Percentiles rank a stretch among this genome's conserved stretches.
phyloP scores from a whole-genome alignment of 1,284 basidiomycete genomes.

The Cryptococcus hybrid region DNA sequence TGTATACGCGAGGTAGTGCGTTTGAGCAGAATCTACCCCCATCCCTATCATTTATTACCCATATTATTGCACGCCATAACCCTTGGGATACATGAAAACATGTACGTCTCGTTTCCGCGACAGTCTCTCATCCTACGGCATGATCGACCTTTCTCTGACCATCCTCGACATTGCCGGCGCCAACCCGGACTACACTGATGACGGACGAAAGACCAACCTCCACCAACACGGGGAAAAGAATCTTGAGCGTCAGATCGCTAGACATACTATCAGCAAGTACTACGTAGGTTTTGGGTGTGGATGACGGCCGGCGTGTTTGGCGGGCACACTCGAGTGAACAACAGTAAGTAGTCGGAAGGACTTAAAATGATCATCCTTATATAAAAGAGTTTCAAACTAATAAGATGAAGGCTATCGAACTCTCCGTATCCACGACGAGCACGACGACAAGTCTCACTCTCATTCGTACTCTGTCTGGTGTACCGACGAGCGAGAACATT shows the following conservation, averaged over 20 bases:
- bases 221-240: slow-evolving; percentile 10
- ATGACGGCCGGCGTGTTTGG: slow-evolving; percentile 31
- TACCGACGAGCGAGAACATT: slow-evolving; percentile 44
- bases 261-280: slow-evolving; percentile 34
- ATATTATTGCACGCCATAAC: slow-evolving; percentile 31
- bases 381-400: too few species aligned
- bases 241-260: slow-evolving; percentile 7
- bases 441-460: slow-evolving; percentile 4
- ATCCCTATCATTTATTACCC: too few species aligned
- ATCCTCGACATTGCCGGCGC: slow-evolving; percentile 41
- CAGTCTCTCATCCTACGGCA: slow-evolving; percentile 25
- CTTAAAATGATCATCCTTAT: too few species aligned
- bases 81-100: slow-evolving; percentile 41
- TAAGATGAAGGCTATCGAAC: slow-evolving; percentile 28
- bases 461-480: slow-evolving; percentile 43
- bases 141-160: slow-evolving; percentile 38
- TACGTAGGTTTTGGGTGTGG: slow-evolving; percentile 28
- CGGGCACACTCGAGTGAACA: slow-evolving; percentile 15
- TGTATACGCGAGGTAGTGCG: too few species aligned
- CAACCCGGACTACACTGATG: slow-evolving; percentile 27
- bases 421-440: slow-evolving; percentile 29
- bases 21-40: too few species aligned
- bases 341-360: slow-evolving; percentile 14
- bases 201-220: slow-evolving; percentile 31
- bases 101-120: slow-evolving; percentile 29